Percentiles rank a stretch among this genome's conserved stretches.
These are phyloP conservation scores for Cyberlindnera misumaiensis DNA, from an alignment of 805 yeast species.

Conservation along the genomic window DNA sequence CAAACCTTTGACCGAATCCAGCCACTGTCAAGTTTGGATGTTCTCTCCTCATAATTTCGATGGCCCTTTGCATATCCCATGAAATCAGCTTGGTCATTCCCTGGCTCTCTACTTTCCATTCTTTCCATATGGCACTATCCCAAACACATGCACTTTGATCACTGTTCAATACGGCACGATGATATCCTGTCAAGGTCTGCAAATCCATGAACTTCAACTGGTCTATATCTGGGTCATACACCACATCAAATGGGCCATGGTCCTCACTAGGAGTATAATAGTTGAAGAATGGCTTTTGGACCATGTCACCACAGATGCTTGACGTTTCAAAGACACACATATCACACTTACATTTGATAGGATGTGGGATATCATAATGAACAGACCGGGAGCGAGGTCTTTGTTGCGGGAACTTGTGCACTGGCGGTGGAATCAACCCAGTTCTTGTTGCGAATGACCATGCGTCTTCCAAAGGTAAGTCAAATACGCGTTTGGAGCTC, in stretches of 20 bases:
- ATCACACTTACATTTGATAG: neutral
- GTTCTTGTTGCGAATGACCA: neutral
- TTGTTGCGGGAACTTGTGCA: neutral
- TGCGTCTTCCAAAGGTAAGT: neutral
- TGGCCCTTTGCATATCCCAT: neutral
- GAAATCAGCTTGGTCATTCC: neutral
- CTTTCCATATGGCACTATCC: neutral
- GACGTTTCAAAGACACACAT: neutral
- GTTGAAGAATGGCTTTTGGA: neutral
- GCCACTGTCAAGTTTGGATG: conserved; percentile 1
- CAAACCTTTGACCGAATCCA: neutral
- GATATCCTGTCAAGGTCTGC: neutral
- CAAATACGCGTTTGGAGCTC: neutral
- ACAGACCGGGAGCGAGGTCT: conserved; percentile 1
- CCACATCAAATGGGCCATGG: neutral
- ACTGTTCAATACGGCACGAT: neutral
- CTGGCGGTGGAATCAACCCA: neutral
- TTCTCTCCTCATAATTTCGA: neutral
- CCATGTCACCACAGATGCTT: neutral
- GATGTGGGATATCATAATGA: neutral
- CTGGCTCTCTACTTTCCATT: neutral
- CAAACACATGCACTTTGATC: neutral
- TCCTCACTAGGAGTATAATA: neutral
- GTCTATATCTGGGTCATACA: neutral
- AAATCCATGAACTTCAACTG: neutral